Evolutionary conservation across 73 alveolate species (phyloP).

Genomic region (Durusdinium trenchii): DNA sequence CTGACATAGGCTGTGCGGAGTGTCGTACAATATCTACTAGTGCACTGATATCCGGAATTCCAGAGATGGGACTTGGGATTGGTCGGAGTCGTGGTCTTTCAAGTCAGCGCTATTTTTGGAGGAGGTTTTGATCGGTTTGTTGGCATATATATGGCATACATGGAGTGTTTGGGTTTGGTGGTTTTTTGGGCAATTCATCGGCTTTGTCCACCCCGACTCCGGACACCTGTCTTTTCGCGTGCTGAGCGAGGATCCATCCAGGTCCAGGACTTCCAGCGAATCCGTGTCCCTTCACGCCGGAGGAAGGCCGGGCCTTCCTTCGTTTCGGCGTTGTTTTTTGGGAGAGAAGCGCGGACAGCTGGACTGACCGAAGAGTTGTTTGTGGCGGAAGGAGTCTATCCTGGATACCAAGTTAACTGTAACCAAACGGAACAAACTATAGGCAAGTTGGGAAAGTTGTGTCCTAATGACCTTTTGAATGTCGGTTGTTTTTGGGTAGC

Average conservation of each 20-base stretch:
- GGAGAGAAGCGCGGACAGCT: background rate
- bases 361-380: background rate
- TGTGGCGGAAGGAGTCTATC: background rate
- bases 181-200: background rate
- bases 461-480: no score
- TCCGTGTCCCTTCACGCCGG: constrained; percentile 50
- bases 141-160: background rate
- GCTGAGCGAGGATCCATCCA: constrained; percentile 42
- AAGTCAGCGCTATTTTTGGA: no score
- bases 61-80: no score
- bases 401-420: background rate
- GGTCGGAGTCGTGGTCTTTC: no score
- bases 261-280: constrained; percentile 64
- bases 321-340: background rate
- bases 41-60: no score
- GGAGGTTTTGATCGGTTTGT: background rate
- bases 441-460: no score
- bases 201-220: background rate
- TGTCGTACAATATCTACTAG: background rate
- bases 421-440: background rate
- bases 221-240: background rate
- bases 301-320: background rate
- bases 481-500: no score
- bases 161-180: background rate
- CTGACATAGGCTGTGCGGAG: background rate